A percentile compares a stretch with the other conserved stretches of the same genome.
These are phyloP conservation scores for Fragilariopsis cylindrus DNA, from an alignment of 108 stramenopile genomes.

Conservation along the genomic window DNA sequence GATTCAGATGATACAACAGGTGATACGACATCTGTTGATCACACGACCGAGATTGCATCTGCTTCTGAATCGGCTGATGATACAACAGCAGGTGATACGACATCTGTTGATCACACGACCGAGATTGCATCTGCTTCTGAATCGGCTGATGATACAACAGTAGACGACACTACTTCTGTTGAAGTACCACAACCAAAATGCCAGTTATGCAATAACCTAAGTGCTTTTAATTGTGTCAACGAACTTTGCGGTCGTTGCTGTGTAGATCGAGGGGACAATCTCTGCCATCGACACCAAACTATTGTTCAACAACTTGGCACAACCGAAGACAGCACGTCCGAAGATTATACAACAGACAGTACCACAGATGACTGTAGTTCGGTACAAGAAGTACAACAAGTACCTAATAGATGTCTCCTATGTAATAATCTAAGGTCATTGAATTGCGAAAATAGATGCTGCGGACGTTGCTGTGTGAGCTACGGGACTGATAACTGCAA, in stretches of 20 bases:
- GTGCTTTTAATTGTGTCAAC: conserved; percentile 36
- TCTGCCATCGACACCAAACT: conserved; percentile 27
- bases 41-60: no score
- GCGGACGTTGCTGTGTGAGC: background rate
- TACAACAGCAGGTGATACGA: no score
- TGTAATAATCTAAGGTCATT: background rate
- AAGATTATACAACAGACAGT: background rate
- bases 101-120: no score
- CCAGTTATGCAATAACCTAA: conserved; percentile 18
- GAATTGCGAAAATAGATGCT: background rate
- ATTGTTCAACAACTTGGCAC: background rate
- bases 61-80: background rate
- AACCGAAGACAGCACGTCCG: background rate
- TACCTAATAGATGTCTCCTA: background rate
- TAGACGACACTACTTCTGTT: no score
- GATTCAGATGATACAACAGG: background rate
- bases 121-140: no score
- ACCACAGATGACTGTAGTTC: background rate
- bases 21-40: no score
- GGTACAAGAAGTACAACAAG: background rate
- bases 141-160: no score
- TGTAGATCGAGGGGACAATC: conserved; percentile 4
- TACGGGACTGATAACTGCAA: background rate
- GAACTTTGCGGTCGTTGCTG: conserved; percentile 33
- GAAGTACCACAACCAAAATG: no score